Conservation (phyloP, 495 filamentous ascomycete species). For the Podospora anserina region DNA sequence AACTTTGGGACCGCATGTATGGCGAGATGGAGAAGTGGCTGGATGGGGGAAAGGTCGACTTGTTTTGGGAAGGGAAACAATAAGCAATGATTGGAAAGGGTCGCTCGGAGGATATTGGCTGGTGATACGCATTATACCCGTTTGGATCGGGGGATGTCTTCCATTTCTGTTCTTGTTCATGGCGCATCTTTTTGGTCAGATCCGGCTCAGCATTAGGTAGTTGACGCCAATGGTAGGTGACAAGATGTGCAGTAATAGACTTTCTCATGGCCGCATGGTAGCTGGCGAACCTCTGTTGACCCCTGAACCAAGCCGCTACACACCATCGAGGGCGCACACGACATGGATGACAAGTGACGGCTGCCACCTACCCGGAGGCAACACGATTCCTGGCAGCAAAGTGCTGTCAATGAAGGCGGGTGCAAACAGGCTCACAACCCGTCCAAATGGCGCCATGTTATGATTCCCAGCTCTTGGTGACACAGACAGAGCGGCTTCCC, state of each 20-base stretch:
- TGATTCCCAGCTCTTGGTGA: neutral
- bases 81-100: neutral
- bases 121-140: neutral
- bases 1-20: conserved; percentile 41
- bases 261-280: neutral
- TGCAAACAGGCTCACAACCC: neutral
- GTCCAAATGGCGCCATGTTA: neutral
- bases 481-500: neutral
- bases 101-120: neutral
- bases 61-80: conserved; percentile 27
- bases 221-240: neutral
- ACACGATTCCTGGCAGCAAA: neutral
- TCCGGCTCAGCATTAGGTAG: neutral
- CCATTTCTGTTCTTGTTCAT: neutral
- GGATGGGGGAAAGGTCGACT: conserved; percentile 34
- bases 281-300: neutral
- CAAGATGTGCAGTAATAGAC: neutral
- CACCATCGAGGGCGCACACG: neutral
- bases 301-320: neutral
- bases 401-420: neutral
- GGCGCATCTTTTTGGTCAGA: neutral
- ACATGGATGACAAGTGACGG: neutral
- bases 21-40: conserved; percentile 47
- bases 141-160: neutral
- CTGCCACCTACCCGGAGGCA: neutral